These are phyloP conservation scores for Thraustotheca clavata DNA, from an alignment of 352 stramenopile species.

Conservation along the genomic window DNA sequence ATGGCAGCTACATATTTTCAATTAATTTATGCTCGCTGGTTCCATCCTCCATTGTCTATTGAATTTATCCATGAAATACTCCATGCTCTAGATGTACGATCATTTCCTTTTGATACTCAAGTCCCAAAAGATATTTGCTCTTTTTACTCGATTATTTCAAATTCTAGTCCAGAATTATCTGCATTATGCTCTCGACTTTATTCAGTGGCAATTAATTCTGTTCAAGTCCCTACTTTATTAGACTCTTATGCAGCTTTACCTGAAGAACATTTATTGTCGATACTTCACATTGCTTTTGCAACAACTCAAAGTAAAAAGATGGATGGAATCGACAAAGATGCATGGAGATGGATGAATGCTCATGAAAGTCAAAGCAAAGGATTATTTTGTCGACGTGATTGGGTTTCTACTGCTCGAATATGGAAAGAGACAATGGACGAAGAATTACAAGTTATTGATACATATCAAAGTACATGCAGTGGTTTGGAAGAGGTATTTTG, in stretches of 20 bases:
- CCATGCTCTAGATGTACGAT: conserved; percentile 46
- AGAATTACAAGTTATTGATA: too few species aligned
- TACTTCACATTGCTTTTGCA: conserved; percentile 65
- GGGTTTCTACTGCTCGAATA: neutral
- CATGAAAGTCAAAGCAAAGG: conserved; percentile 9
- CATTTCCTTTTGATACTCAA: conserved; percentile 64
- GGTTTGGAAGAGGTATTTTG: too few species aligned
- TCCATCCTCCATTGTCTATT: conserved; percentile 30
- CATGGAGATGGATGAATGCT: neutral
- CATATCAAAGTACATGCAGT: too few species aligned
- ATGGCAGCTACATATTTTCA: conserved; percentile 63
- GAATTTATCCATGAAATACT: conserved; percentile 41
- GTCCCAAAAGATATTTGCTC: conserved; percentile 71
- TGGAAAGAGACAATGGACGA: neutral
- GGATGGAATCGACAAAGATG: neutral
- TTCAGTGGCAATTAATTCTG: conserved; percentile 49
- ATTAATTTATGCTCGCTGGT: conserved; percentile 35
- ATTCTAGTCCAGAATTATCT: conserved; percentile 70
- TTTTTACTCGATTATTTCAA: conserved; percentile 79
- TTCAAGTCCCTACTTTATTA: conserved; percentile 43
- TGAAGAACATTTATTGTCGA: conserved; percentile 39
- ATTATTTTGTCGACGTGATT: neutral
- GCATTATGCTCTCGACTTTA: conserved; percentile 71
- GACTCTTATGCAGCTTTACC: conserved; percentile 40
- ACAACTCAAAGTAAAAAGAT: neutral